Base-by-base conservation (phyloP, 768 basidiomycete genomes). In the Coprinopsis sp. region DNA sequence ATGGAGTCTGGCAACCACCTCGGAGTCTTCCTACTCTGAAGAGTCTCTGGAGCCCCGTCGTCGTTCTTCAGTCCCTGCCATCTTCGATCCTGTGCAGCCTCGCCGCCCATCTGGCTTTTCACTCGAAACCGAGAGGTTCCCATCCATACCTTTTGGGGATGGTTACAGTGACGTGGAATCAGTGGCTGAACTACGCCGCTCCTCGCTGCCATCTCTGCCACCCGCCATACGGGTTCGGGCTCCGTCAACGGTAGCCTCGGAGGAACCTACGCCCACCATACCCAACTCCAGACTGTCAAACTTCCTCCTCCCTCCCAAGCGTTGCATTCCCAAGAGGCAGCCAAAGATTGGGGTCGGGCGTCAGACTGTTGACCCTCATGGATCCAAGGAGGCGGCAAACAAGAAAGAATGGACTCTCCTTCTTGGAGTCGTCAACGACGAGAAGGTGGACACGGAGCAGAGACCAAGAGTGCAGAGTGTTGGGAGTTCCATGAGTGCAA, bases 331-430 rank as follows among this genome's bases (percentile, higher is more conserved):
- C 22, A 46, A 31, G n/a, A 21, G 18, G 28, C 6, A 6, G n/a
- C 22, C 8, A 14, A 34, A 30, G 16, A 41, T 49, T 31, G 47
- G 47, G 12, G 18, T 49, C 11, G 47, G 39, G 22, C 33, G 47
- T 29, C 47, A 49, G 39, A 49, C 47, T 1, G 40, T 49, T 4
- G 47, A 49, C 19, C 47, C 47, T 2, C 25, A 33, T 10, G 27
- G 34, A 22, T 11, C 28, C 14, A 16, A 24, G 6, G 19, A 14
- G 23, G 33, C 14, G 21, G 3, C n/a, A 28, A 44, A 11, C 33
- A 24, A 23, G 11, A 7, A 14, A 23, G 44, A 46, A 22, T 46
- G 44, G 44, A 46, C 44, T 4, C 30, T 46, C 7, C 37, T 46
- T 12, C 28, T 46, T 33, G 44, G 43, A 6, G n/a, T n/a, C n/a